These are phyloP conservation scores for Fusarium oxysporum DNA, from an alignment of 2,329 filamentous ascomycete genomes.

Conservation along the genomic window DNA sequence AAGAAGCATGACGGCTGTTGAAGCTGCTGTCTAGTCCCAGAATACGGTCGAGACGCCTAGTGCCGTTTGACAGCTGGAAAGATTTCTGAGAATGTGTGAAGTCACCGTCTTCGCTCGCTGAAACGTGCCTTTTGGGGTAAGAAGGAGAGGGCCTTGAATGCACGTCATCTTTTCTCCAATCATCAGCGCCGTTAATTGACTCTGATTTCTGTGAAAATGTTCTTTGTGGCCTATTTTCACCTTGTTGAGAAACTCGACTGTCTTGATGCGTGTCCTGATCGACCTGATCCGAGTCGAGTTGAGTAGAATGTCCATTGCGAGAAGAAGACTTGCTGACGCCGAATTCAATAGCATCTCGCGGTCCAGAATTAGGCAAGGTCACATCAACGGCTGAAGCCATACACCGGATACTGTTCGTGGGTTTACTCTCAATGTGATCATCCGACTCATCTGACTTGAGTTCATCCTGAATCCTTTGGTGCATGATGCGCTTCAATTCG, in stretches of 20 bases:
- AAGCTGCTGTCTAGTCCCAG: constrained; percentile 45
- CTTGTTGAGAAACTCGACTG: not conserved
- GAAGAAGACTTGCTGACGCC: constrained; percentile 33
- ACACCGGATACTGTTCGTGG: constrained; percentile 42
- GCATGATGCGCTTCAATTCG: constrained; percentile 66
- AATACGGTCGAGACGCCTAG: constrained; percentile 35
- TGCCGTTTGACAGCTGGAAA: constrained; percentile 35
- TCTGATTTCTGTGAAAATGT: not conserved
- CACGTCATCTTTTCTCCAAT: not conserved
- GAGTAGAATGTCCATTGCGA: not conserved
- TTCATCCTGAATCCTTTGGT: constrained; percentile 69
- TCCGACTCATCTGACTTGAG: constrained; percentile 60
- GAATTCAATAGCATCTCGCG: constrained; percentile 64
- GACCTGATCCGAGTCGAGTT: constrained; percentile 3
- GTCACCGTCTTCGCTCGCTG: constrained; percentile 8
- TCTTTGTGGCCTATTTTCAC: not conserved
- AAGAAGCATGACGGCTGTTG: constrained; percentile 46
- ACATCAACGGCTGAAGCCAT: constrained; percentile 46
- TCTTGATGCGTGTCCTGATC: not conserved
- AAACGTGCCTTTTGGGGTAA: not conserved
- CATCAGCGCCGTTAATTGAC: not conserved
- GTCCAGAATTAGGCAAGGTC: constrained; percentile 53
- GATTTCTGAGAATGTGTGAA: constrained; percentile 24
- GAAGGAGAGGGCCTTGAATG: not conserved
- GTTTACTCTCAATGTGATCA: constrained; percentile 48